phyloP scores from a whole-genome alignment of 805 yeast species.

The Spathaspora girioi region DNA sequence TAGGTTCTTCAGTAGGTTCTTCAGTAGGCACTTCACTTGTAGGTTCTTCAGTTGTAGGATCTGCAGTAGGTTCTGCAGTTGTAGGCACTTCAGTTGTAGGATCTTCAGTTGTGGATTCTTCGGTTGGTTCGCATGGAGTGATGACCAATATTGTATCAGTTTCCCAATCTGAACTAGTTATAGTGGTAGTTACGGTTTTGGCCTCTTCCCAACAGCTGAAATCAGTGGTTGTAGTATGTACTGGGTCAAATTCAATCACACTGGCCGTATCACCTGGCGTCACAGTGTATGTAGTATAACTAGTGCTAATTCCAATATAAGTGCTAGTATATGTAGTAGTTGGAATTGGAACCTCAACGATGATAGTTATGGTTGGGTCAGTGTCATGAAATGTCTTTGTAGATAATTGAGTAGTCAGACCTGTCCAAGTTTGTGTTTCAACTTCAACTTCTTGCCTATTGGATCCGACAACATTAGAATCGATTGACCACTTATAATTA shows the following conservation, averaged over 20 bases:
- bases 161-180: background rate
- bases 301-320: too few relatives aligned
- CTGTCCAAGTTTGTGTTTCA: constrained; percentile 19
- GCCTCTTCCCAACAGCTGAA: background rate
- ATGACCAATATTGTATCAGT: background rate
- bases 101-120: background rate
- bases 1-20: too few relatives aligned
- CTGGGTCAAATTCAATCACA: constrained; percentile 9
- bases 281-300: too few relatives aligned
- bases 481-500: constrained; percentile 9
- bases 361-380: constrained; percentile 18
- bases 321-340: constrained; percentile 13
- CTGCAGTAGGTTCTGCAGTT: background rate
- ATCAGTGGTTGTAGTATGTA: background rate
- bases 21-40: too few relatives aligned
- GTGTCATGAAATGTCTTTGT: constrained; percentile 15
- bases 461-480: constrained; percentile 6
- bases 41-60: background rate
- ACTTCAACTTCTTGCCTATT: constrained; percentile 11
- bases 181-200: background rate
- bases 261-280: constrained; percentile 16
- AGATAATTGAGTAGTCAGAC: constrained; percentile 14
- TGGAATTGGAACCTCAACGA: constrained; percentile 17
- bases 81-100: too few relatives aligned
- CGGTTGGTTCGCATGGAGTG: background rate